Base-by-base conservation (phyloP, 2,329 filamentous ascomycete genomes). In the Aspergillus phoenicis region DNA sequence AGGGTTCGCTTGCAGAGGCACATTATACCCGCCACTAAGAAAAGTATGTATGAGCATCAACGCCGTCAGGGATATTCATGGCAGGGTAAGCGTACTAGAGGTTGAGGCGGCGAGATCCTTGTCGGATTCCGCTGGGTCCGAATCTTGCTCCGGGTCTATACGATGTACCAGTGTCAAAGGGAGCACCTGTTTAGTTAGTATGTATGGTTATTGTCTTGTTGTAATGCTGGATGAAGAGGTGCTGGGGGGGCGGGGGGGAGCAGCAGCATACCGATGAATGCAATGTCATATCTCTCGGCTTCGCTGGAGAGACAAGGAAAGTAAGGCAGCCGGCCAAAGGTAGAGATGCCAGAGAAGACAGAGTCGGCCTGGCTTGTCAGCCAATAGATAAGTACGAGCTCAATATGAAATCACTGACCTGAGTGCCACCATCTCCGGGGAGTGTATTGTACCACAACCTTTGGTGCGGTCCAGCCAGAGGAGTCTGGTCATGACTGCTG, bases 331-430 rank as follows among this genome's bases (percentile, higher is more conserved):
- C 91, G 87, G 10, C 91, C 91, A 72, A 95, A 95, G 7, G 91
- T 96, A 1, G 89, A 90, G 71, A 96, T 95, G 28, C 91, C 91
- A 1, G 90, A 94, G 78, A 95, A 96, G 60, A 95, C 91, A 0
- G 91, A 93, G 75, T 96, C 91, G 62, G 91, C 91, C 89, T 93
- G 62, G 7, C 17, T n/a, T 5, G 4, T 48, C 54, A 51, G 39
- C 48, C 38, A 22, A 26, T 49, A 8, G 7, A 13, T 33, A 5
- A 33, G 11, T 10, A 33, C 3, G 11, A 2, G 15, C 2, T 8
- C 2, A 7, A 13, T n/a, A 0, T 8, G 5, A 8, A 22, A 43
- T 24, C 2, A 26, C 79, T 52, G 70, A 91, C 90, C 83, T 95
- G 91, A 41, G 87, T 95, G 59, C 91, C 91, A 26, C 91, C 91